Evolutionary conservation across 2,329 filamentous ascomycete genomes (phyloP).

Genomic region (Xylariales sp.): DNA sequence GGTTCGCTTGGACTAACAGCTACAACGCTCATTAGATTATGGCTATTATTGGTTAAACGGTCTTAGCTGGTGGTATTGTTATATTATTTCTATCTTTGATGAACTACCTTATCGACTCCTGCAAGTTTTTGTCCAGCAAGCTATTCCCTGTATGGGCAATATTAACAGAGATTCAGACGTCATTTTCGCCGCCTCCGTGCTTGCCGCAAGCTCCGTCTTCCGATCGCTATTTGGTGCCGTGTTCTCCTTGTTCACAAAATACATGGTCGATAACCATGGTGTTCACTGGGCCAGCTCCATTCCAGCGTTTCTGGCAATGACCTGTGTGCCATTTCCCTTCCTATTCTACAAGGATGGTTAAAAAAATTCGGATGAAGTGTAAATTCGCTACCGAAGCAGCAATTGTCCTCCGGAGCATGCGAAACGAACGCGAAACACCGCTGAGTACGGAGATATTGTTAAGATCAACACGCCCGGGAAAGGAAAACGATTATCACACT

Average conservation of each 20-base stretch:
- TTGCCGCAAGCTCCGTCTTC: slow-evolving; percentile 68
- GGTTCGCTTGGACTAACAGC: slow-evolving; percentile 64
- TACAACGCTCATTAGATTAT: slow-evolving; percentile 50
- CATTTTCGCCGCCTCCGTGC: slow-evolving; percentile 70
- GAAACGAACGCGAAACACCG: no score
- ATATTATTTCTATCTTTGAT: slow-evolving; percentile 53
- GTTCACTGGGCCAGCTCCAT: slow-evolving; percentile 7
- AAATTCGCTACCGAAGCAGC: slow-evolving; percentile 46
- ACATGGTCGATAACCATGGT: slow-evolving; percentile 6
- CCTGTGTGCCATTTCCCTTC: slow-evolving; percentile 54
- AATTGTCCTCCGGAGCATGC: no score
- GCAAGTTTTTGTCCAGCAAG: no score
- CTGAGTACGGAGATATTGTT: no score
- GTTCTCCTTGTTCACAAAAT: slow-evolving; percentile 68
- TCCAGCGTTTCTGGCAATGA: slow-evolving; percentile 25
- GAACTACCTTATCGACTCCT: slow-evolving; percentile 58
- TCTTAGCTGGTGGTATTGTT: slow-evolving; percentile 37
- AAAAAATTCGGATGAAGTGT: slow-evolving; percentile 45
- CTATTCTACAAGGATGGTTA: slow-evolving; percentile 57
- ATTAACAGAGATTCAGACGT: no score
- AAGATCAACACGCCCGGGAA: no score
- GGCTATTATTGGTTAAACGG: slow-evolving; percentile 25
- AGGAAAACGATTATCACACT: no score
- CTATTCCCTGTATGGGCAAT: no score
- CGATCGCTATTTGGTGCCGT: slow-evolving; percentile 68